Conservation (phyloP, 2,329 filamentous ascomycete species). For the Ascochyta pisi region DNA sequence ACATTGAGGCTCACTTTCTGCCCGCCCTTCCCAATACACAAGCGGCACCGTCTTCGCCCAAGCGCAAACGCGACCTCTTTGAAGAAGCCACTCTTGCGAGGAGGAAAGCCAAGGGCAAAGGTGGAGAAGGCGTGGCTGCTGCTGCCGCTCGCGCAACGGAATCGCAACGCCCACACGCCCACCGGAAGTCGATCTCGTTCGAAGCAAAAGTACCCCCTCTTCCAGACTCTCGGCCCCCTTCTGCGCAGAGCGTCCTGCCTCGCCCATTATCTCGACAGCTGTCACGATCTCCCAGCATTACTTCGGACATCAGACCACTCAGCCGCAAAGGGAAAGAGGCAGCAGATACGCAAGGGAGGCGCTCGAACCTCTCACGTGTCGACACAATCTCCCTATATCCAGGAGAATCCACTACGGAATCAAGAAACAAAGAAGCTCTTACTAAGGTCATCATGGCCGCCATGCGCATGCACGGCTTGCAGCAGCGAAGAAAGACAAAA, state of each 20-base stretch:
- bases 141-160: slow-evolving; percentile 48
- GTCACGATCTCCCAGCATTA: slow-evolving; percentile 44
- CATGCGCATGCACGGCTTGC: slow-evolving; percentile 60
- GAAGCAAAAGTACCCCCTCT: slow-evolving; percentile 32
- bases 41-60: slow-evolving; percentile 38
- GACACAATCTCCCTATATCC: slow-evolving; percentile 38
- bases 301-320: slow-evolving; percentile 39
- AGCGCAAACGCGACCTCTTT: slow-evolving; percentile 56
- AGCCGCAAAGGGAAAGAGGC: slow-evolving; percentile 44
- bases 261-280: slow-evolving; percentile 34
- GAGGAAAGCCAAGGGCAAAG: slow-evolving; percentile 51
- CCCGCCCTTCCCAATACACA: slow-evolving; percentile 34
- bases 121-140: slow-evolving; percentile 53
- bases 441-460: slow-evolving; percentile 60
- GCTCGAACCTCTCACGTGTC: slow-evolving; percentile 45
- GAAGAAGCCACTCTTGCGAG: slow-evolving; percentile 56
- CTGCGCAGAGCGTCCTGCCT: slow-evolving; percentile 30
- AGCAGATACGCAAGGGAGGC: slow-evolving; percentile 34
- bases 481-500: slow-evolving; percentile 51
- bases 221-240: slow-evolving; percentile 34
- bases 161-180: slow-evolving; percentile 33
- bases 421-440: slow-evolving; percentile 58
- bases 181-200: slow-evolving; percentile 44
- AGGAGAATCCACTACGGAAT: slow-evolving; percentile 46
- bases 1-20: slow-evolving; percentile 44